phyloP scores from a whole-genome alignment of 2,329 filamentous ascomycete genomes.

The Penicillium sp. region DNA sequence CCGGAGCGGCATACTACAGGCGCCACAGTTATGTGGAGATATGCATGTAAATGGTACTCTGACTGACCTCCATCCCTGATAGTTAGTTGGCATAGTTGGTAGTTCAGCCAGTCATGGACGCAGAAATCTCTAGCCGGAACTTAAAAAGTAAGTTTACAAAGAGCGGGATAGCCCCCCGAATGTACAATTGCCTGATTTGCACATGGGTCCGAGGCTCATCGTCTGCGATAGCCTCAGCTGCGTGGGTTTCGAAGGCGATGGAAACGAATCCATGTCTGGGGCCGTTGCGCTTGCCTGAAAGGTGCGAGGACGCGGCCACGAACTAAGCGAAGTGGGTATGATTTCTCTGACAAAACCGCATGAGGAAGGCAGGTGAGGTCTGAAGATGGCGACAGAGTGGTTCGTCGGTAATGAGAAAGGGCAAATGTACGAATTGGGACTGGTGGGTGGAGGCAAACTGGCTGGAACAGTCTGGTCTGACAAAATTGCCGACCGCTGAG shows the following conservation, averaged over 20 bases:
- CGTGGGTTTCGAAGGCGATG: background rate
- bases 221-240: background rate
- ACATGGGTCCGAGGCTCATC: conserved; percentile 9
- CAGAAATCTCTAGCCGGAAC: background rate
- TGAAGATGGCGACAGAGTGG: conserved; percentile 7
- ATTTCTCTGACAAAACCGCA: conserved; percentile 1
- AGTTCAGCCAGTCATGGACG: background rate
- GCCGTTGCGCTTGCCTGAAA: background rate
- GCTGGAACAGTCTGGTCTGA: conserved; percentile 3
- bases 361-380: background rate
- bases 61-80: background rate
- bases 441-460: conserved; percentile 13
- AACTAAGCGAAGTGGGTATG: background rate
- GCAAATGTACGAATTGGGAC: conserved; percentile 9
- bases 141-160: background rate
- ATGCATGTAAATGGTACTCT: background rate
- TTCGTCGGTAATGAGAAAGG: conserved; percentile 11
- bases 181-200: conserved; percentile 4
- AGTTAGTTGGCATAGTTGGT: background rate
- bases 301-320: background rate
- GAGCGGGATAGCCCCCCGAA: background rate
- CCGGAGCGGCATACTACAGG: background rate
- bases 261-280: background rate
- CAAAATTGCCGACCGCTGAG: conserved; percentile 1
- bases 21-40: conserved; percentile 7